A percentile compares a stretch with the other conserved stretches of the same genome.
Conservation (phyloP, 2,329 filamentous ascomycete species). For the Talaromyces piceae region DNA sequence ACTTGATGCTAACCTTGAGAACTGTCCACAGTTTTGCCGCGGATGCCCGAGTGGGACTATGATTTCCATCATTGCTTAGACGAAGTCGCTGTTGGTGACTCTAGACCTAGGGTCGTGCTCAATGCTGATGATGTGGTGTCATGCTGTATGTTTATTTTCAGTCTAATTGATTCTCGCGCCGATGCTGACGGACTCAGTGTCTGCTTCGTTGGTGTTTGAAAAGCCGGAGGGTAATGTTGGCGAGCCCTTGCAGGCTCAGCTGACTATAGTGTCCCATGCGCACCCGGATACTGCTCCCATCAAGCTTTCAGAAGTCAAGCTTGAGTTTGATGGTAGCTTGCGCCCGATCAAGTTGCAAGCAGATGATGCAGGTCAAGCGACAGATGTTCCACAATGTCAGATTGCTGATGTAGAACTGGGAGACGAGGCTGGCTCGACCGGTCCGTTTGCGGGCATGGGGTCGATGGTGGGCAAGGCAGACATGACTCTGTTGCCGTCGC, state of each 20-base stretch:
- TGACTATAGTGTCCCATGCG: conserved; percentile 45
- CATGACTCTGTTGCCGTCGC: conserved; percentile 58
- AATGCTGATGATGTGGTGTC: conserved; percentile 43
- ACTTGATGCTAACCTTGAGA: conserved; percentile 1
- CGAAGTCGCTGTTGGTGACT: conserved; percentile 26
- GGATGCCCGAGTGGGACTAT: conserved; percentile 31
- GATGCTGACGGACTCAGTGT: conserved; percentile 33
- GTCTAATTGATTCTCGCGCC: background rate
- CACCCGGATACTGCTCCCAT: conserved; percentile 40
- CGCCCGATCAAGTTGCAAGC: conserved; percentile 36
- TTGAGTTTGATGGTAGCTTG: conserved; percentile 48
- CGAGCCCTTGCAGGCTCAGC: conserved; percentile 49
- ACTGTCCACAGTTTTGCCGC: conserved; percentile 26
- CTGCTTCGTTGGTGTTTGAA: conserved; percentile 46
- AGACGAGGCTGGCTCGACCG: conserved; percentile 23
- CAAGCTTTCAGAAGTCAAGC: conserved; percentile 40
- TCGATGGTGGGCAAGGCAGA: conserved; percentile 53
- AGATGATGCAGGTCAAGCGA: conserved; percentile 19
- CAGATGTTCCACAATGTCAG: conserved; percentile 17
- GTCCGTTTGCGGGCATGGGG: conserved; percentile 25
- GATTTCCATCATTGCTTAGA: conserved; percentile 43
- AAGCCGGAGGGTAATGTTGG: conserved; percentile 52
- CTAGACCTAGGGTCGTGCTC: conserved; percentile 41
- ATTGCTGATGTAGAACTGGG: conserved; percentile 28
- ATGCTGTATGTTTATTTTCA: conserved; percentile 31